phyloP scores from a whole-genome alignment of 805 yeast genomes.

The Candida ortonii region DNA sequence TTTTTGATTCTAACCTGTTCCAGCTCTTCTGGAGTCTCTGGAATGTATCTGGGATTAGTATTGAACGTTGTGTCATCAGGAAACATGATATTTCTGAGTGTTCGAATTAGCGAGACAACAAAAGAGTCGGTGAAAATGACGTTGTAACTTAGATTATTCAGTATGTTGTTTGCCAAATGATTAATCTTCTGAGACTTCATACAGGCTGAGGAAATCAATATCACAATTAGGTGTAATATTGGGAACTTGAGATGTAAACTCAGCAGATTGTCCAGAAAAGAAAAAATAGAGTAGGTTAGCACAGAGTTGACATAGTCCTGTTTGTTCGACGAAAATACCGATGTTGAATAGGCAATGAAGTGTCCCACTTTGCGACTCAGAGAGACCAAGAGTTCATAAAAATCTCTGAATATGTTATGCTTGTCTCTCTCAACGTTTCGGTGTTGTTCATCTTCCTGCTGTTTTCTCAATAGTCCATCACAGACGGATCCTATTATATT shows the following conservation, averaged over 20 bases:
- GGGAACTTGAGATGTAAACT: slow-evolving; percentile 19
- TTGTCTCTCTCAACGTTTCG: background rate
- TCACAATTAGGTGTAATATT: slow-evolving; percentile 11
- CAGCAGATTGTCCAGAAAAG: slow-evolving; percentile 21
- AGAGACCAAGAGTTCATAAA: slow-evolving; percentile 13
- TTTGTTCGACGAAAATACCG: slow-evolving; percentile 21
- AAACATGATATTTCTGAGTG: slow-evolving; percentile 28
- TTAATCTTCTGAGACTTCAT: slow-evolving; percentile 18
- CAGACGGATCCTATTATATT: slow-evolving; percentile 35
- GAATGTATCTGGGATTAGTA: slow-evolving; percentile 30
- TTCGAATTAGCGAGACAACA: slow-evolving; percentile 12
- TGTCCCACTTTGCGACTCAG: slow-evolving; percentile 23
- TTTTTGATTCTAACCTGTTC: slow-evolving; percentile 15
- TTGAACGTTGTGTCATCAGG: slow-evolving; percentile 29
- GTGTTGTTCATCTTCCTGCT: background rate
- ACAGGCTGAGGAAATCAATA: slow-evolving; percentile 8
- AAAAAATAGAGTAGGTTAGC: slow-evolving; percentile 21
- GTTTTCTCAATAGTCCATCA: slow-evolving; percentile 8
- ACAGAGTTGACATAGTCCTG: slow-evolving; percentile 11
- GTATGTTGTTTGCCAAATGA: slow-evolving; percentile 25
- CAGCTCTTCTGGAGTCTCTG: slow-evolving; percentile 28
- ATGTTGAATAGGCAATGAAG: slow-evolving; percentile 30
- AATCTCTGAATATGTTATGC: background rate
- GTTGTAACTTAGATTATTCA: slow-evolving; percentile 26
- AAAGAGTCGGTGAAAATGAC: slow-evolving; percentile 20